These are phyloP conservation scores for Lactarius trivialis DNA, from an alignment of 768 basidiomycete species.

Conservation along the genomic window DNA sequence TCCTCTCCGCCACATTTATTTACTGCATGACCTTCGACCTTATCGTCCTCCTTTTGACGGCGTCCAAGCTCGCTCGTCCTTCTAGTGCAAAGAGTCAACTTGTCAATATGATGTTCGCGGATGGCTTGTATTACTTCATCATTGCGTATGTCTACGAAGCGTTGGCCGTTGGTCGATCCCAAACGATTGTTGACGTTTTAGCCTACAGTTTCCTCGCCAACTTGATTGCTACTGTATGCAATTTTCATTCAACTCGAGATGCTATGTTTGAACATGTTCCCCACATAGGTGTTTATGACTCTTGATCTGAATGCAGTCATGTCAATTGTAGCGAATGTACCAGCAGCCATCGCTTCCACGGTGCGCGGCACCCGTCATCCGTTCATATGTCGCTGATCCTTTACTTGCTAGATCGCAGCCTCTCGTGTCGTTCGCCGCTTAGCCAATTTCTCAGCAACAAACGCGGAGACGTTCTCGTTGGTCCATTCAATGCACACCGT, in stretches of 20 bases:
- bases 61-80: conserved; percentile 45
- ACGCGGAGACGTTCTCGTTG: conserved; percentile 29
- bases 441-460: conserved; percentile 38
- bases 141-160: conserved; percentile 47
- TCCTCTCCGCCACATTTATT: conserved; percentile 65
- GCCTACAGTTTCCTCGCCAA: conserved; percentile 36
- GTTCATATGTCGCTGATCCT: neutral
- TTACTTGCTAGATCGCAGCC: conserved; percentile 43
- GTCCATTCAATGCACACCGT: neutral
- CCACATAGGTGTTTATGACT: conserved; percentile 59
- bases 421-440: conserved; percentile 55
- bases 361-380: neutral
- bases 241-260: neutral
- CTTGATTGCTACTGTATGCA: conserved; percentile 33
- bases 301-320: conserved; percentile 60
- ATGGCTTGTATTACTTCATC: conserved; percentile 70
- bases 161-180: neutral
- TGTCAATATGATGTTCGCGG: conserved; percentile 57
- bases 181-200: conserved; percentile 26
- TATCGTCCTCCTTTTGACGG: conserved; percentile 50
- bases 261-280: neutral
- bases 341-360: conserved; percentile 37
- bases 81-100: conserved; percentile 39
- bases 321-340: conserved; percentile 60
- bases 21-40: conserved; percentile 75